phyloP scores from a whole-genome alignment of 208 protist species.

The Acanthamoeba castellanii region DNA sequence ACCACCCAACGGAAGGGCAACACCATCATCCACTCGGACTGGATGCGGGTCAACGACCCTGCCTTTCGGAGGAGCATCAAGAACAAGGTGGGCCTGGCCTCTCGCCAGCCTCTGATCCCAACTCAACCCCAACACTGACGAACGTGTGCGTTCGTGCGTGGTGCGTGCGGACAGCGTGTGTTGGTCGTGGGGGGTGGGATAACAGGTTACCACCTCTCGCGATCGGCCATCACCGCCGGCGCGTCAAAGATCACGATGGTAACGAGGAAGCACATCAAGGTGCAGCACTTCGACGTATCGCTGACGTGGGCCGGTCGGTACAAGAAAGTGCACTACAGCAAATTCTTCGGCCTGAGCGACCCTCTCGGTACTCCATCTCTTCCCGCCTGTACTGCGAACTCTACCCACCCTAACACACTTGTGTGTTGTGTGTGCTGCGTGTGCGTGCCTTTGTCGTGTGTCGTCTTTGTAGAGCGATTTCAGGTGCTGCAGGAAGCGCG shows the following conservation, averaged over 20 bases:
- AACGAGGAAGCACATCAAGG: neutral
- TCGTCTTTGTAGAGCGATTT: neutral
- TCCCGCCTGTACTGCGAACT: neutral
- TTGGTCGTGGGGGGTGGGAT: neutral
- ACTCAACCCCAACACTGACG: too few species aligned
- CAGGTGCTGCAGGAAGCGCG: constrained; percentile 24
- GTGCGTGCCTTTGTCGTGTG: too few species aligned
- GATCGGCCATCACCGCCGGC: neutral
- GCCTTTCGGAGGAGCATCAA: neutral
- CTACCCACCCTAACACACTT: too few species aligned
- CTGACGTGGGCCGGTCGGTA: constrained; percentile 1
- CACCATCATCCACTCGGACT: constrained; percentile 27
- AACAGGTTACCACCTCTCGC: neutral
- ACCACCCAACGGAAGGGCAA: neutral
- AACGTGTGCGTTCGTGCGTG: too few species aligned
- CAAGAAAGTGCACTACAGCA: constrained; percentile 60
- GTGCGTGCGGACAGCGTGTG: neutral
- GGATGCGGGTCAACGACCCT: neutral
- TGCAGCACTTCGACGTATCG: constrained; percentile 42
- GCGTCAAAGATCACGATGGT: constrained; percentile 11
- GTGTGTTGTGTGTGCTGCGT: too few species aligned
- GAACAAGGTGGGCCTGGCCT: neutral
- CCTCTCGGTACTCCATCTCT: neutral
- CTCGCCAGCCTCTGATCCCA: neutral
- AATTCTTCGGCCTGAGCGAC: constrained; percentile 24